These are phyloP conservation scores for Ensete ventricosum DNA, from an alignment of 176 grass and related monocot species.

Conservation along the genomic window DNA sequence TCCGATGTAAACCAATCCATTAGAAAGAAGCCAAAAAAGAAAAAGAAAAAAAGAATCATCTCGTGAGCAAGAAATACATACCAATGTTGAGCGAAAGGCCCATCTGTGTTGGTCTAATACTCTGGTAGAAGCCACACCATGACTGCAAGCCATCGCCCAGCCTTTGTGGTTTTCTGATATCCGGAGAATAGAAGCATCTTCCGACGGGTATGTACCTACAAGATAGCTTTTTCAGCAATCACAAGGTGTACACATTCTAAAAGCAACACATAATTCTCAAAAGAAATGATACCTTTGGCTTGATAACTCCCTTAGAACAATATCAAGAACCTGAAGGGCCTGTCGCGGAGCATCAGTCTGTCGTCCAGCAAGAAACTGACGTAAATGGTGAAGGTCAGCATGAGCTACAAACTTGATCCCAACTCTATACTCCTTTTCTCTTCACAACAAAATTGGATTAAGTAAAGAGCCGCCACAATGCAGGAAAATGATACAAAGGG, in stretches of 20 bases:
- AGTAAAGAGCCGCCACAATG: neutral
- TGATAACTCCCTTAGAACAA: slow-evolving; percentile 81
- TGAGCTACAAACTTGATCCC: slow-evolving; percentile 90
- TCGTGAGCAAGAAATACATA: slow-evolving; percentile 12
- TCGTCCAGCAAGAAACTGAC: slow-evolving; percentile 69
- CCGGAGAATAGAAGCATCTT: slow-evolving; percentile 59
- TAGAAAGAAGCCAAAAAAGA: neutral
- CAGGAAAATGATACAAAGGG: neutral
- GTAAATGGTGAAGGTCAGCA: slow-evolving; percentile 87
- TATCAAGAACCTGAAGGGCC: slow-evolving; percentile 86
- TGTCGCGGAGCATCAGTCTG: slow-evolving; percentile 83
- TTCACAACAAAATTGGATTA: slow-evolving; percentile 21
- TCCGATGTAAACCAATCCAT: neutral
- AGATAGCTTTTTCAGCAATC: neutral
- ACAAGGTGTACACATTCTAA: neutral
- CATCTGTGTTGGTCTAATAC: slow-evolving; percentile 52
- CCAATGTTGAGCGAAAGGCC: slow-evolving; percentile 59
- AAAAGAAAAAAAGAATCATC: neutral
- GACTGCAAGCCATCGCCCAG: slow-evolving; percentile 29
- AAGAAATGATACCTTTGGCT: slow-evolving; percentile 58
- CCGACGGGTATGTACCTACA: slow-evolving; percentile 38
- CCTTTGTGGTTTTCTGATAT: neutral
- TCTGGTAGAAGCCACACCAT: slow-evolving; percentile 80
- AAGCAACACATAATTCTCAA: neutral
- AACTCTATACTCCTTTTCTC: slow-evolving; percentile 83